Evolutionary conservation across 768 basidiomycete genomes (phyloP), one percentile per base, ranked within the genome.

Genomic region (Phaeotremella skinneri): DNA sequence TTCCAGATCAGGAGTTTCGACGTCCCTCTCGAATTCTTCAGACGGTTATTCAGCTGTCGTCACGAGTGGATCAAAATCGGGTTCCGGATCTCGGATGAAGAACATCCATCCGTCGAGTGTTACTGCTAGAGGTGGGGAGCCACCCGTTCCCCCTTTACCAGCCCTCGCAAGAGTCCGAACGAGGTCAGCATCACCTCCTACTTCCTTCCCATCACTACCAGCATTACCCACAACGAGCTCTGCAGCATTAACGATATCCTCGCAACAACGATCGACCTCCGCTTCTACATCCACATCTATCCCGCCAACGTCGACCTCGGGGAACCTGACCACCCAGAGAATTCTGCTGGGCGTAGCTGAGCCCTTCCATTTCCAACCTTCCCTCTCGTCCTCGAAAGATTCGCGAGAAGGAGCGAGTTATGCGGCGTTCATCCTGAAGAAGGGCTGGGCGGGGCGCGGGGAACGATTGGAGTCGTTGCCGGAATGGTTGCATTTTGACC

Each of bases 401-500:
- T 53, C 49, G 56, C 49, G 23, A 43, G 56, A 25, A 1, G 64
- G 59, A 25, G 59, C 64, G 21, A 45, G 48, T 27, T 69, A 66
- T 49, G 32, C 55, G 2, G 61, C 62, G 1, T 58, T 63, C 30
- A 51, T 63, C 6, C 55, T 63, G 48, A 59, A 63, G 32, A 56
- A 49, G 47, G 59, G 61, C 16, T n/a, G 30, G 20, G 57, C 52
- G 17, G 48, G 50, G 30, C 27, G 30, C 11, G 41, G 45, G 7
- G 58, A 51, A 31, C 30, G 45, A 26, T 48, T 63, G 17, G 55
- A 32, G 43, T 34, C 31, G 4, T 56, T 75, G 50, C 74, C 73
- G 13, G 61, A 52, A 14, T 76, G 73, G 73, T 45, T 76, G 37
- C 63, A 70, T 37, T 76, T 73, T 54, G 73, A 74, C 21, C 45